Conservation (phyloP, 2,329 filamentous ascomycete species). For the Metarhizium anisopliae region DNA sequence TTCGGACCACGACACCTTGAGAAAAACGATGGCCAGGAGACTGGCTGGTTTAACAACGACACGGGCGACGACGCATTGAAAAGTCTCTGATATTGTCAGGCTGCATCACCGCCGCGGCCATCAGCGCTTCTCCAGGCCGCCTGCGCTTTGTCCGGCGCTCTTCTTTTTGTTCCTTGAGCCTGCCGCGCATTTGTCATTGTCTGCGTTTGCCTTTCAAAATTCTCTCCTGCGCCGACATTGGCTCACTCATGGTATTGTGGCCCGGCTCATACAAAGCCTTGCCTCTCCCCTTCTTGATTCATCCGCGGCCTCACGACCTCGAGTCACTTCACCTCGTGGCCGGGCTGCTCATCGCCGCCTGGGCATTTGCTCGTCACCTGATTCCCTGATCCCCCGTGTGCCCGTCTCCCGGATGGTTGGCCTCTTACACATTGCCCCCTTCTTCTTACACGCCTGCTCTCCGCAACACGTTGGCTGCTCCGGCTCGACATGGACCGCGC, state of each 20-base stretch:
- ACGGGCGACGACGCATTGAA: slow-evolving; percentile 1
- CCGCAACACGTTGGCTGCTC: slow-evolving; percentile 15
- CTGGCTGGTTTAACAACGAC: slow-evolving; percentile 7
- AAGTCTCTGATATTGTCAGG: slow-evolving; percentile 13
- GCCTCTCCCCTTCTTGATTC: slow-evolving; percentile 3
- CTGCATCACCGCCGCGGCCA: slow-evolving; percentile 11
- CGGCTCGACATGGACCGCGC: slow-evolving; percentile 28
- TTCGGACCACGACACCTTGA: slow-evolving; percentile 30
- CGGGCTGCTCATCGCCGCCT: background rate
- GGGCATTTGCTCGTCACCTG: background rate
- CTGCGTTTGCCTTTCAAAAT: slow-evolving; percentile 5
- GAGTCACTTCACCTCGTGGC: background rate
- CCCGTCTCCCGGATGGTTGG: too few relatives aligned
- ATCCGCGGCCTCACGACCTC: background rate
- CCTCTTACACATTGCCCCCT: background rate
- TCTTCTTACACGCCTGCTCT: slow-evolving; percentile 10
- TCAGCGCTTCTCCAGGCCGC: slow-evolving; percentile 3
- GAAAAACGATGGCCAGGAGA: slow-evolving; percentile 28
- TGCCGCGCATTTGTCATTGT: slow-evolving; percentile 5
- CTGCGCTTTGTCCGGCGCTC: slow-evolving; percentile 5
- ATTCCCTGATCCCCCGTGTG: background rate
- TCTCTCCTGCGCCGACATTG: slow-evolving; percentile 4
- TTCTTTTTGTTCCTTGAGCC: slow-evolving; percentile 8
- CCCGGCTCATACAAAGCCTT: slow-evolving; percentile 4
- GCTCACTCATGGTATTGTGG: slow-evolving; percentile 6